These are phyloP conservation scores for Henckelia pumila DNA, from an alignment of 257 asterid species.

Conservation along the genomic window DNA sequence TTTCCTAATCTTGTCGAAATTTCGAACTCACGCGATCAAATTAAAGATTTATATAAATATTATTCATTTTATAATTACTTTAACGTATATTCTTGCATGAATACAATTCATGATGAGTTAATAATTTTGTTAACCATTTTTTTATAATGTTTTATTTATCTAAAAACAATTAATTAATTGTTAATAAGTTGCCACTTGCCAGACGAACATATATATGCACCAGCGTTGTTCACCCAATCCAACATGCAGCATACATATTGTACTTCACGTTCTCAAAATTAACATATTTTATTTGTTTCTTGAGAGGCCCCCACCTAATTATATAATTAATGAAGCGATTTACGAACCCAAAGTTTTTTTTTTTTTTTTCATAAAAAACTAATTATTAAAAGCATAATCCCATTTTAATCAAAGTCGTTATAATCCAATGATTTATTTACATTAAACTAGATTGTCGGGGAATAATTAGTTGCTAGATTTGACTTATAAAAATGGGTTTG, in stretches of 20 bases:
- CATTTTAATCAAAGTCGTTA: neutral
- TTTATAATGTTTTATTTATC: neutral
- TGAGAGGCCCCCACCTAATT: too few species aligned
- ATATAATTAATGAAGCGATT: too few species aligned
- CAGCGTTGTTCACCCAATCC: neutral
- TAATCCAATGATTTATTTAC: constrained; percentile 8
- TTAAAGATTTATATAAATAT: too few species aligned
- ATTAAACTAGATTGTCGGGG: constrained; percentile 18
- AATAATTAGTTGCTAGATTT: constrained; percentile 37
- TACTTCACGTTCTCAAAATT: constrained; percentile 16
- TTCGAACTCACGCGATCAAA: neutral
- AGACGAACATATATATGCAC: neutral
- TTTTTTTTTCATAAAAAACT: too few species aligned
- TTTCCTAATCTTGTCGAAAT: neutral
- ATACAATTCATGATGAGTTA: too few species aligned
- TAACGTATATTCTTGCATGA: neutral
- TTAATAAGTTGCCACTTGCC: constrained; percentile 14
- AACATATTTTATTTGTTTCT: constrained; percentile 6
- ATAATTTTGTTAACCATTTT: neutral
- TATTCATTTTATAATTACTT: neutral
- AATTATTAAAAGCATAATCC: too few species aligned
- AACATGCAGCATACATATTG: constrained; percentile 23
- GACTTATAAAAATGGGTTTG: constrained; percentile 15
- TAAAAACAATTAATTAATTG: neutral
- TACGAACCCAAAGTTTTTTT: too few species aligned